Percentiles rank a stretch among this genome's conserved stretches.
Evolutionary conservation across 106 monocot species (phyloP).

Genomic region (Dioscorea dumetorum): DNA sequence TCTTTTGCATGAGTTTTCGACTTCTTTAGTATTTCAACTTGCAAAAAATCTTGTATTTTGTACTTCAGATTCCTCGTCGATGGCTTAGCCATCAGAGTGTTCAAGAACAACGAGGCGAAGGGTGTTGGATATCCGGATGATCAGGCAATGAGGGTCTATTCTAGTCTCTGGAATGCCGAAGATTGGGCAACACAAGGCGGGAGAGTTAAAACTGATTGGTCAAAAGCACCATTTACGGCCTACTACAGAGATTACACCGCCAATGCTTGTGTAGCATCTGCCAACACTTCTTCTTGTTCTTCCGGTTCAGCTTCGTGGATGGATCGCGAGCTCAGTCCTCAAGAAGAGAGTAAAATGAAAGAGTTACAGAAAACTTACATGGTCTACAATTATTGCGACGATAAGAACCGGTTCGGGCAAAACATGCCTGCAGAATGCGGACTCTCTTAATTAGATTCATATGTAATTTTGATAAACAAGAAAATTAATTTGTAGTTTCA

Average conservation of each 20-base stretch:
- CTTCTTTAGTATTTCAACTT: no score
- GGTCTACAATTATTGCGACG: constrained; percentile 44
- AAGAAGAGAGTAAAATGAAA: constrained; percentile 11
- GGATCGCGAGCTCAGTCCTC: constrained; percentile 11
- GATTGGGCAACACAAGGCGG: constrained; percentile 35
- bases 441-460: not conserved
- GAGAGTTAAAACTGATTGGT: constrained; percentile 27
- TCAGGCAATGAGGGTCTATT: constrained; percentile 21
- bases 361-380: constrained; percentile 35
- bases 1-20: not conserved
- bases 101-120: constrained; percentile 16
- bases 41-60: not conserved
- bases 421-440: constrained; percentile 35
- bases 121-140: constrained; percentile 11
- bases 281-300: constrained; percentile 1
- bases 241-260: constrained; percentile 16
- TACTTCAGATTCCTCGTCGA: constrained; percentile 14
- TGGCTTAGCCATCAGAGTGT: constrained; percentile 15
- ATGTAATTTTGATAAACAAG: not conserved
- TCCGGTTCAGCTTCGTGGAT: constrained; percentile 8
- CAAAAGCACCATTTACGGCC: constrained; percentile 20
- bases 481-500: no score
- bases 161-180: constrained; percentile 28
- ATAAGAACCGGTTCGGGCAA: constrained; percentile 30
- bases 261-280: constrained; percentile 8